Evolutionary conservation across 345 rosid genomes (phyloP), one percentile per base, ranked within the genome.

Genomic region (Eucalyptus virginea): DNA sequence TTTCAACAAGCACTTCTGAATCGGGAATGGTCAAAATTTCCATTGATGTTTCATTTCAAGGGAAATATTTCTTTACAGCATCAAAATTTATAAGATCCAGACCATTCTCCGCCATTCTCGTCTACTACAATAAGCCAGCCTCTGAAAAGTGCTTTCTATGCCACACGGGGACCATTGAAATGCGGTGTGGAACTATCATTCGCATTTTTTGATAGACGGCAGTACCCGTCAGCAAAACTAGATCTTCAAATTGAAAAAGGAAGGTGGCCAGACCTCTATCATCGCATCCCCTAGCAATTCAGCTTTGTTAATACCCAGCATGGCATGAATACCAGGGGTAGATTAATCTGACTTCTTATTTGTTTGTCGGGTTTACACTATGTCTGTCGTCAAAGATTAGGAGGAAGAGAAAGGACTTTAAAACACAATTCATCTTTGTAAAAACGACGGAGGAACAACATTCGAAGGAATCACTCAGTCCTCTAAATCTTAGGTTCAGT

Each of bases 301-400:
- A 15, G 32, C 15, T n/a, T 15, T n/a, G 19, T 7, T 65, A 65
- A 3, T 65, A 65, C 37, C 58, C 1, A 52, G 10, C 58, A 4
- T 52, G 1, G 17, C 9, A 62, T 62, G 34, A 62, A 0, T 3
- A 13, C 32, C 37, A 0, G 17, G 0, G 40, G 37, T 7, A 65
- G 11, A 4, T 30, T 65, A 7, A 65, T 30, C 77, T 65, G 77
- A n/a, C 0, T 65, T 7, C 0, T 15, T n/a, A n/a, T n/a, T 65
- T 65, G 19, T 65, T 15, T 2, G 9, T 65, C 72, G 2, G 9
- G 17, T n/a, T 30, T 2, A 65, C 6, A 7, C 37, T n/a, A 65
- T 4, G 69, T 60, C 0, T 28, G 0, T n/a, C 17, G 18, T n/a
- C 19, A 0, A n/a, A 0, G 77, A 65, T n/a, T 15, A 15, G 77